Conservation (phyloP, 768 basidiomycete species). For the Rubroboletus pulcherrimus region DNA sequence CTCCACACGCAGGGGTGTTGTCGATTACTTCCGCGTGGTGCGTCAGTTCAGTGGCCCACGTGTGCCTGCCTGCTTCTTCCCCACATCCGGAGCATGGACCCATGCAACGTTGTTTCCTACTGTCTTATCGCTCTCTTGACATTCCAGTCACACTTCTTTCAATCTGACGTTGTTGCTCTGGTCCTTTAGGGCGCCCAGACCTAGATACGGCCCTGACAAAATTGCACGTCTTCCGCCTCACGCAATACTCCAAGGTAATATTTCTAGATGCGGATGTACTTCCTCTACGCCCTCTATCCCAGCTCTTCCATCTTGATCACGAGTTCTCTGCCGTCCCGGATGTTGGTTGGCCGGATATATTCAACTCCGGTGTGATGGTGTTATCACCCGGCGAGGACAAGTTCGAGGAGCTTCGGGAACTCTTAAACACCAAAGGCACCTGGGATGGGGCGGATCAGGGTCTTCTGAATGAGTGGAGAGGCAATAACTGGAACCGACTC, state of each 20-base stretch:
- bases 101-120: conserved; percentile 19
- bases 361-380: conserved; percentile 96
- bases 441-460: conserved; percentile 99
- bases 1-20: background rate
- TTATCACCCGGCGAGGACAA: conserved; percentile 77
- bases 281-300: conserved; percentile 82
- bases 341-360: conserved; percentile 99
- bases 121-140: conserved; percentile 10
- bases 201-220: conserved; percentile 93
- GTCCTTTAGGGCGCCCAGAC: conserved; percentile 79
- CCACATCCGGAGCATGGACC: conserved; percentile 7
- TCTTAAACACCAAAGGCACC: conserved; percentile 75
- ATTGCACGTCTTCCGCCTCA: conserved; percentile 91
- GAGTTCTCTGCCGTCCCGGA: conserved; percentile 94
- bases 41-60: conserved; percentile 11
- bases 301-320: conserved; percentile 80
- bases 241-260: conserved; percentile 79
- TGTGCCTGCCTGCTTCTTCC: conserved; percentile 2
- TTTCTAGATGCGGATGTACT: conserved; percentile 93
- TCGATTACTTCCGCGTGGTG: conserved; percentile 3
- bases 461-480: conserved; percentile 92
- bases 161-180: conserved; percentile 13
- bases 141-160: background rate
- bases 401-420: conserved; percentile 66
- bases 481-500: conserved; percentile 83